Percentiles rank a stretch among this genome's conserved stretches.
phyloP scores from a whole-genome alignment of 306 rosid species.

The Cucumis sativus region DNA sequence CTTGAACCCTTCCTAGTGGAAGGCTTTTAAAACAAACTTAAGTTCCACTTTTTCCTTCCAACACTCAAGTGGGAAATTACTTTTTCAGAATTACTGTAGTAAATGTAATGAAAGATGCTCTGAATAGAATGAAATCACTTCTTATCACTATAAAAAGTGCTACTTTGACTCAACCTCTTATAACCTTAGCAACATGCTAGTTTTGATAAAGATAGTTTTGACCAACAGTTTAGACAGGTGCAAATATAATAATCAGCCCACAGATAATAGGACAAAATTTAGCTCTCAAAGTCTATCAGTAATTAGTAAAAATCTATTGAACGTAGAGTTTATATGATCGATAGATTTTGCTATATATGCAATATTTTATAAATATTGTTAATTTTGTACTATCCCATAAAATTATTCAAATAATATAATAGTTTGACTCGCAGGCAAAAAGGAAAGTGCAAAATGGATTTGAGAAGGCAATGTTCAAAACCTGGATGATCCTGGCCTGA shows the following conservation, averaged over 20 bases:
- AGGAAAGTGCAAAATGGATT: not conserved
- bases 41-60: not conserved
- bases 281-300: no score
- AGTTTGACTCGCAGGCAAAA: no score
- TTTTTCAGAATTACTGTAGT: not conserved
- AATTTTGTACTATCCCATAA: no score
- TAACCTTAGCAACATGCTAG: not conserved
- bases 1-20: not conserved
- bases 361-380: no score
- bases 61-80: not conserved
- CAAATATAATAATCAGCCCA: no score
- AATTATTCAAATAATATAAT: no score
- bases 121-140: not conserved
- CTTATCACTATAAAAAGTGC: not conserved
- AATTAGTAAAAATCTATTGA: no score
- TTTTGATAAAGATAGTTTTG: not conserved
- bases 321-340: no score
- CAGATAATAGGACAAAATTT: no score
- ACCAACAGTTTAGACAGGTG: no score
- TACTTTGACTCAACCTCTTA: not conserved
- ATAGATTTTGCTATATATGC: no score
- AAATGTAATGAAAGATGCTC: not conserved
- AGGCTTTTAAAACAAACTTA: not conserved
- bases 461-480: not conserved
- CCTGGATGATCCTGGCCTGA: constrained; percentile 17